Evolutionary conservation across 768 basidiomycete species (phyloP).

Genomic region (Pleurotus salmoneostramineus): DNA sequence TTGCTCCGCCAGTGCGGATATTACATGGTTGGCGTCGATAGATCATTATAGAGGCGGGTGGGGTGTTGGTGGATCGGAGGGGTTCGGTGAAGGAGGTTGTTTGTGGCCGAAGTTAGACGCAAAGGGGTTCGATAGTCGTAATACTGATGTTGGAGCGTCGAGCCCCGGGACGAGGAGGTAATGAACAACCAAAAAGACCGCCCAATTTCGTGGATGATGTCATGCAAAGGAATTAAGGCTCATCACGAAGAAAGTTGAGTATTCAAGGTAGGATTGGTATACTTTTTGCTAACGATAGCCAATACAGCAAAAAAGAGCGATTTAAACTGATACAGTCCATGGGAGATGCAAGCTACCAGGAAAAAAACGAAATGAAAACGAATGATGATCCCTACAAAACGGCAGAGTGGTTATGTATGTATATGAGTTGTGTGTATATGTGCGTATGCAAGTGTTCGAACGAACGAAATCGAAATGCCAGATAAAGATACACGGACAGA

Average conservation of each 20-base stretch:
- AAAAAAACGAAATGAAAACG: not conserved
- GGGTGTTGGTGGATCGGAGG: slow-evolving; percentile 20
- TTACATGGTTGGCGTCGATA: slow-evolving; percentile 26
- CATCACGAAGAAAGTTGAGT: not conserved
- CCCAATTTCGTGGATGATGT: too few species aligned
- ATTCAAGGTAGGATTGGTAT: slow-evolving; percentile 21
- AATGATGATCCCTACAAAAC: not conserved
- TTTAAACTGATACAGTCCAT: not conserved
- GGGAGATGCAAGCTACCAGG: not conserved
- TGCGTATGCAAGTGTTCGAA: not conserved
- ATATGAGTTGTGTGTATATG: not conserved
- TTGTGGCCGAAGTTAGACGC: slow-evolving; percentile 67
- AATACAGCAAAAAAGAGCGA: not conserved
- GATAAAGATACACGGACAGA: slow-evolving; percentile 6
- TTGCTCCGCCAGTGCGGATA: too few species aligned
- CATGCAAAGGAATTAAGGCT: too few species aligned
- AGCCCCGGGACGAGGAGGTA: slow-evolving; percentile 31
- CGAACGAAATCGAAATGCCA: not conserved
- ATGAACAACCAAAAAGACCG: too few species aligned
- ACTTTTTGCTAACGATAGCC: not conserved
- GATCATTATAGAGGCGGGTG: slow-evolving; percentile 26
- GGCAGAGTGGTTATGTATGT: not conserved
- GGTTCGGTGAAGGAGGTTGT: slow-evolving; percentile 24
- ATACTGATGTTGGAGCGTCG: slow-evolving; percentile 22
- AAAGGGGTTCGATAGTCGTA: slow-evolving; percentile 70